These are phyloP conservation scores for Boletellus deceptivus DNA, from an alignment of 1,284 basidiomycete genomes.

Conservation along the genomic window DNA sequence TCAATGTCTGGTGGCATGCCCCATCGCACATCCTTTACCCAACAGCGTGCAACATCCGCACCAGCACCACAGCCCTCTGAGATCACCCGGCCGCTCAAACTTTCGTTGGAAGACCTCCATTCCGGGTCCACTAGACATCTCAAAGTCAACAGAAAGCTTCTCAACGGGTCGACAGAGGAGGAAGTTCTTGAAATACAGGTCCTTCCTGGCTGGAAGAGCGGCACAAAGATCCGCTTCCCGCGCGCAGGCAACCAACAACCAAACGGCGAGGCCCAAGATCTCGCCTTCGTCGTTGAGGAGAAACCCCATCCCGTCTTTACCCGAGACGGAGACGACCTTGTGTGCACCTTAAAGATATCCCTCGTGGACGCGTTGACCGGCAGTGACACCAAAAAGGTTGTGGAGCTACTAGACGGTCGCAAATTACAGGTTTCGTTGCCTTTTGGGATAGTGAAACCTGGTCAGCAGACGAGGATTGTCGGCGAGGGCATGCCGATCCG, in stretches of 20 bases:
- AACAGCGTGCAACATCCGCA: conserved; percentile 26
- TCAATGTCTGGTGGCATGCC: conserved; percentile 56
- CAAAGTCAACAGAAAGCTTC: conserved; percentile 78
- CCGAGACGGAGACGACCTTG: conserved; percentile 81
- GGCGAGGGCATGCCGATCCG: conserved; percentile 92
- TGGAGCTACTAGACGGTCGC: conserved; percentile 78
- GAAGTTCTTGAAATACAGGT: conserved; percentile 91
- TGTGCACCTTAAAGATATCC: conserved; percentile 61
- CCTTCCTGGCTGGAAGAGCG: conserved; percentile 83
- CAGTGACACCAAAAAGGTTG: conserved; percentile 45
- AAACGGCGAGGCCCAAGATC: conserved; percentile 75
- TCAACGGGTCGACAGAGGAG: conserved; percentile 78
- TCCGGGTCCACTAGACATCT: conserved; percentile 86
- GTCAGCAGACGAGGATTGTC: conserved; percentile 64
- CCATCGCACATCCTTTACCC: conserved; percentile 23
- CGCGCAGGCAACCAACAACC: conserved; percentile 82
- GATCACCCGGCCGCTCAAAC: conserved; percentile 81
- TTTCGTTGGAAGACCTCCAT: conserved; percentile 91
- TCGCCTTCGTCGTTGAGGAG: conserved; percentile 91
- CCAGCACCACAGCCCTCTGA: conserved; percentile 50
- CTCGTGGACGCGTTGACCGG: conserved; percentile 84
- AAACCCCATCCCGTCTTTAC: conserved; percentile 78
- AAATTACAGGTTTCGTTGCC: conserved; percentile 71
- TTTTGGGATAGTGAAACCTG: conserved; percentile 73
- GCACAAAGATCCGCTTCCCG: conserved; percentile 90